These are phyloP conservation scores for Leucaena leucocephala DNA, from an alignment of 306 rosid species.

Conservation along the genomic window DNA sequence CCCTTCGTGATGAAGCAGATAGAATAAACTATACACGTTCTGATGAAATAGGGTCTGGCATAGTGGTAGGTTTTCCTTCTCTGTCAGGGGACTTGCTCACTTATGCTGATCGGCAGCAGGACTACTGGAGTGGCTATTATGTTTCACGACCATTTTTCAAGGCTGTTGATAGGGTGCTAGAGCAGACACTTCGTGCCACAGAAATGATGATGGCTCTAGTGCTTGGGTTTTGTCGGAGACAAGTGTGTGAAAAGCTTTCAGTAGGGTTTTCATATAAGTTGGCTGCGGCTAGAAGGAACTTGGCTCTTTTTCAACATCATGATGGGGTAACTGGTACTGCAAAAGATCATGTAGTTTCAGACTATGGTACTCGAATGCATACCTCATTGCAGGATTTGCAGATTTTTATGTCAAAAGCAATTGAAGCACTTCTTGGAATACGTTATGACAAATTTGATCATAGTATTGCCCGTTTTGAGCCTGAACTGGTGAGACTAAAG, in stretches of 20 bases:
- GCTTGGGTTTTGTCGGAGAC: slow-evolving; percentile 76
- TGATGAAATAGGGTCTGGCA: slow-evolving; percentile 82
- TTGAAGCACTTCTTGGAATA: slow-evolving; percentile 83
- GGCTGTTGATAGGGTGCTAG: slow-evolving; percentile 97
- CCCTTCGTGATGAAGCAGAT: slow-evolving; percentile 84
- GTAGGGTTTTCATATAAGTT: slow-evolving; percentile 80
- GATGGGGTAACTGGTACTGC: slow-evolving; percentile 99
- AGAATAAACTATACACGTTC: slow-evolving; percentile 74
- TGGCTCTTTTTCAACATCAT: slow-evolving; percentile 99
- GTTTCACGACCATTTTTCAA: slow-evolving; percentile 96
- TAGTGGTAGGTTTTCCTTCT: slow-evolving; percentile 92
- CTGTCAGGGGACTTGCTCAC: slow-evolving; percentile 95
- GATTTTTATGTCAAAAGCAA: slow-evolving; percentile 88
- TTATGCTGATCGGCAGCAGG: slow-evolving; percentile 89
- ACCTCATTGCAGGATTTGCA: slow-evolving; percentile 88
- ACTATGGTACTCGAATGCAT: slow-evolving; percentile 94
- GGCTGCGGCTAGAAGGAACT: slow-evolving; percentile 95
- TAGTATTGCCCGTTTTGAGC: slow-evolving; percentile 77
- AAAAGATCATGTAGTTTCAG: slow-evolving; percentile 88
- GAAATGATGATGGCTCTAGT: slow-evolving; percentile 85
- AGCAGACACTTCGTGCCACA: slow-evolving; percentile 86
- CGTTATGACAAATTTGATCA: slow-evolving; percentile 79
- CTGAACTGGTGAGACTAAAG: slow-evolving; percentile 79
- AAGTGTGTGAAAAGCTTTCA: slow-evolving; percentile 84
- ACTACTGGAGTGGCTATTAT: slow-evolving; percentile 99